Base-by-base conservation (phyloP, 257 asterid species). In the Lycium ferocissimum region DNA sequence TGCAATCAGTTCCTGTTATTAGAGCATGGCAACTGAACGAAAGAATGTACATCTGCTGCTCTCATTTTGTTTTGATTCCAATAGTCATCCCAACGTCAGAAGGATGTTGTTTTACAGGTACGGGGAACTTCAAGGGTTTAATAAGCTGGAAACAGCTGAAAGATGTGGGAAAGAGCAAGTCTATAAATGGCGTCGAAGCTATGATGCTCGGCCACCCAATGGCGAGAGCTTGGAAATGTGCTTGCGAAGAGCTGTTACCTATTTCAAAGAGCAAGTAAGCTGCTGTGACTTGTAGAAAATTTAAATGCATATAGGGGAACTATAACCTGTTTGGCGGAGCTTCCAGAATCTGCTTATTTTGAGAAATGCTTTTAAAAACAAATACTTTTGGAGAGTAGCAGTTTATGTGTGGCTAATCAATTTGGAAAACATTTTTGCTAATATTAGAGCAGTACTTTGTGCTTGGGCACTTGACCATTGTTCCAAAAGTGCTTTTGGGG, bases 151-250 rank as follows among this genome's bases (percentile, higher is more conserved):
- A 92, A 95, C 99, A n/a, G 97, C 99, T 22, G 95, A 94, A 86
- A 67, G 84, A 86, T 94, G 91, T 79, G 99, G 99, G 85, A 93
- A 90, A 85, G 98, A 94, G 85, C 98, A 95, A 86, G 98, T 94
- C 66, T 88, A 95, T 89, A 94, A 89, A 90, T 95, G 99, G 99
- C 97, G 97, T 54, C 88, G 99, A 90, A 95, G 95, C 84, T 95
- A 95, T 87, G 91, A 95, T 83, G 97, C 94, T 87, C 95, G 91
- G 53, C 99, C 98, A 6, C 99, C 98, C 80, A 95, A 93, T 53
- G 99, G 99, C 47, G 99, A 95, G 92, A 95, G 99, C 91, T 89
- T 95, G 86, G 99, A 94, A 78, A 95, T 95, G 99, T 95, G 99
- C 94, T 92, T 94, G 91, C 91, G 90, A 82, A 90, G 99, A 86